Percentiles rank a stretch among this genome's conserved stretches.
Conservation (phyloP, 1,284 basidiomycete species). For the Sphaerobolus stellatus region DNA sequence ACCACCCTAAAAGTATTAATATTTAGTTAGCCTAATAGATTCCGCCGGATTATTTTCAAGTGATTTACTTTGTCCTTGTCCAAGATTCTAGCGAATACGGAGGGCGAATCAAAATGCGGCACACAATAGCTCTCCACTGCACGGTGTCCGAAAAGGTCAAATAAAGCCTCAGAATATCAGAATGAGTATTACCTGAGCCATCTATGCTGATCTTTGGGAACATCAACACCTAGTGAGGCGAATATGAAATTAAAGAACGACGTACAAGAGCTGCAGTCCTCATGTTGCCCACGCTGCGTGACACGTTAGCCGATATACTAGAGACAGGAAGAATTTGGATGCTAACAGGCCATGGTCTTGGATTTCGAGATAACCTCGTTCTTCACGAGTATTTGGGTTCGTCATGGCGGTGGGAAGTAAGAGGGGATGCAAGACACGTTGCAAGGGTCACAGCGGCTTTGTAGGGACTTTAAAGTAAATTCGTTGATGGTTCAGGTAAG, state of each 20-base stretch:
- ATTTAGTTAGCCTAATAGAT: background rate
- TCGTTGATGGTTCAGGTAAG: too few species aligned
- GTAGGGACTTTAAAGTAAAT: too few species aligned
- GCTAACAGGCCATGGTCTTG: conserved; percentile 70
- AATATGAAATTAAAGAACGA: conserved; percentile 9
- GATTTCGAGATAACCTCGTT: conserved; percentile 61
- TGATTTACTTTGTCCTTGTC: conserved; percentile 69
- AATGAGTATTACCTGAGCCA: conserved; percentile 63
- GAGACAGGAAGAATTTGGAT: background rate
- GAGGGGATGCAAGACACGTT: background rate
- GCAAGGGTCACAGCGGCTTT: too few species aligned
- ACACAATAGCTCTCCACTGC: conserved; percentile 88
- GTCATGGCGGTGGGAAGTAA: conserved; percentile 3
- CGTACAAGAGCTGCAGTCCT: conserved; percentile 73
- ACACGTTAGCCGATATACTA: background rate
- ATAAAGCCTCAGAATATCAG: background rate
- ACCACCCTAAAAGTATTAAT: conserved; percentile 58
- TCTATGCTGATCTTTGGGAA: conserved; percentile 62
- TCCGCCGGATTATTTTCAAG: background rate
- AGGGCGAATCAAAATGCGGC: conserved; percentile 91
- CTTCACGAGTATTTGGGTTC: conserved; percentile 16
- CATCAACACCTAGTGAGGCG: conserved; percentile 12
- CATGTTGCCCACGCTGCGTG: conserved; percentile 72
- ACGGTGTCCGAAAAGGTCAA: conserved; percentile 9
- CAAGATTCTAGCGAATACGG: conserved; percentile 83